Conservation (phyloP, 2,329 filamentous ascomycete genomes). For the Alternaria alternata region DNA sequence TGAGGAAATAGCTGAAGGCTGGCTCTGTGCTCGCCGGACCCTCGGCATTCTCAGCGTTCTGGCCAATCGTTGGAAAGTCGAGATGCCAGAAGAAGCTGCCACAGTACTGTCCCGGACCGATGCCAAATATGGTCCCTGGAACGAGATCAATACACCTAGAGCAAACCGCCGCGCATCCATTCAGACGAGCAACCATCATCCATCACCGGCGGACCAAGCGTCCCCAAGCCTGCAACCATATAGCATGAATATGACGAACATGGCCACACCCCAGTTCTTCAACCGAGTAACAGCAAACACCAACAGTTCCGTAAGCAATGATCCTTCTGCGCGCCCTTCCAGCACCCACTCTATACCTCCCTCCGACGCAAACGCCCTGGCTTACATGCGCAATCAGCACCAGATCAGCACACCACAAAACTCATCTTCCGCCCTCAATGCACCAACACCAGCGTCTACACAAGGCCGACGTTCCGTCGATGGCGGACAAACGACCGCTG, state of each 20-base stretch:
- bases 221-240: slow-evolving; percentile 42
- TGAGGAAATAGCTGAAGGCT: slow-evolving; percentile 94
- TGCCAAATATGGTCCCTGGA: slow-evolving; percentile 75
- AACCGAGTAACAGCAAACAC: slow-evolving; percentile 29
- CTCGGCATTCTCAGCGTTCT: slow-evolving; percentile 85
- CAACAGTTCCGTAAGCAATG: slow-evolving; percentile 31
- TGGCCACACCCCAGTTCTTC: slow-evolving; percentile 38
- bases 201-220: slow-evolving; percentile 31
- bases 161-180: slow-evolving; percentile 27
- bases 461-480: slow-evolving; percentile 40
- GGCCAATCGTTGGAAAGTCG: slow-evolving; percentile 87
- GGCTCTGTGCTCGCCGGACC: slow-evolving; percentile 87
- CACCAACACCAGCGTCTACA: slow-evolving; percentile 35
- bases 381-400: slow-evolving; percentile 45
- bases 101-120: slow-evolving; percentile 80
- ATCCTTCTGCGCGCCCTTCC: slow-evolving; percentile 35
- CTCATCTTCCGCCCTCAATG: slow-evolving; percentile 21
- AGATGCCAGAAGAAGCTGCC: slow-evolving; percentile 83
- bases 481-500: slow-evolving; percentile 33
- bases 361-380: slow-evolving; percentile 38
- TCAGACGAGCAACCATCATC: slow-evolving; percentile 23
- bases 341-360: slow-evolving; percentile 44
- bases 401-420: slow-evolving; percentile 28
- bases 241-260: slow-evolving; percentile 37
- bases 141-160: slow-evolving; percentile 41